Base-by-base conservation (phyloP, 495 filamentous ascomycete genomes). In the Xylaria flabelliformis region DNA sequence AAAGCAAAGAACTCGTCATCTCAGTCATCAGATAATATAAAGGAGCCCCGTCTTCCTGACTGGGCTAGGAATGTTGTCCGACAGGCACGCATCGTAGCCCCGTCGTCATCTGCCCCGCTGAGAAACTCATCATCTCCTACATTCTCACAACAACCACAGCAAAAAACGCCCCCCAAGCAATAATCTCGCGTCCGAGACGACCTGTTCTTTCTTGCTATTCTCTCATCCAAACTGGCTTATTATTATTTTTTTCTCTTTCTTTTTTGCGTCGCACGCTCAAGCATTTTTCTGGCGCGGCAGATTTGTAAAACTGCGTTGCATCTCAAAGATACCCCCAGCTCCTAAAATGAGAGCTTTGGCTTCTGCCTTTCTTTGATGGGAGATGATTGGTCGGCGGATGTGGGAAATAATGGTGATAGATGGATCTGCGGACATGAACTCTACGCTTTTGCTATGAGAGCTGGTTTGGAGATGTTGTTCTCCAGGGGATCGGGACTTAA, bases 11-110 rank as follows among this genome's bases (percentile, higher is more conserved):
- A 70, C 8, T 68, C 64, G 36, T 74, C 74, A 41, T 61, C 51
- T 3, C 67, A 69, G 24, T 46, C 53, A 4, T 62, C 55, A 48
- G 53, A 69, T 46, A 34, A 19, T 71, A 17, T 12, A 19, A 76
- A 73, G 66, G 56, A 71, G 19, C 74, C 77, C 55, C 75, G 73
- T 56, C 71, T 79, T 21, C 75, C 77, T n/a, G 48, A 17, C 32
- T 79, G 77, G 77, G 77, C 77, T 19, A 69, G 61, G 7, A 70
- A 76, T 32, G 62, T 79, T 17, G 64, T 65, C 9, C 64, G 66
- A 44, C 77, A 77, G 44, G 74, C 72, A 42, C 75, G 74, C 15
- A 62, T 61, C 26, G 6, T 67, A 21, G 26, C 62, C 24, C 71
- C 73, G 8, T 68, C 72, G n/a, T 65, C 63, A 6, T 69, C 74